Conservation (phyloP, 768 basidiomycete genomes). For the Ephemerocybe angulata region DNA sequence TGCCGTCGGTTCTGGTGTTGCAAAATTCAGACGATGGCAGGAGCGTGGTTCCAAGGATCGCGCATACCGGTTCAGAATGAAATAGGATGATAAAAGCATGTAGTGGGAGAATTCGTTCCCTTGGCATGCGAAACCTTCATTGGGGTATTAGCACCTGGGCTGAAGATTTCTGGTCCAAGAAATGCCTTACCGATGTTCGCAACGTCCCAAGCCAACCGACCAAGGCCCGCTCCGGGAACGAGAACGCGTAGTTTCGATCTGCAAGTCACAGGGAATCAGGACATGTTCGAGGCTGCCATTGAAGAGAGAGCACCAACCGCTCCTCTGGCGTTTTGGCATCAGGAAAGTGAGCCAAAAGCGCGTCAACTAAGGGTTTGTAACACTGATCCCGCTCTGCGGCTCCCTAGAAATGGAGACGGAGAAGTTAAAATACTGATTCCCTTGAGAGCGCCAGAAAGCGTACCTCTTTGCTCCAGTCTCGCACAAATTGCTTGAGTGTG, state of each 20-base stretch:
- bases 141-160: not conserved
- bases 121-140: conserved; percentile 80
- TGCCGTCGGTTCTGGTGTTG: conserved; percentile 50
- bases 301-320: conserved; percentile 37
- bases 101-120: conserved; percentile 96
- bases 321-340: conserved; percentile 46
- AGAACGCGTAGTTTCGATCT: conserved; percentile 67
- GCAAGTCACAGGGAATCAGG: conserved; percentile 20
- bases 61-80: conserved; percentile 76
- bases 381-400: conserved; percentile 65
- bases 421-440: not conserved
- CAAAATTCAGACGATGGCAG: not conserved
- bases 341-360: conserved; percentile 61
- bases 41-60: conserved; percentile 10
- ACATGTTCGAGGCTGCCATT: not conserved
- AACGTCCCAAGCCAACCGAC: conserved; percentile 84
- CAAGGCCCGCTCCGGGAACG: conserved; percentile 88
- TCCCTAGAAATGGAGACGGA: not conserved
- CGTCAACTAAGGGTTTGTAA: conserved; percentile 80
- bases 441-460: not conserved
- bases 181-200: conserved; percentile 65
- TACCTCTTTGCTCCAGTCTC: conserved; percentile 91
- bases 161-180: not conserved
- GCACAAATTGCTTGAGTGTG: conserved; percentile 87
- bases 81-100: conserved; percentile 88